Conservation (phyloP, 2,329 filamentous ascomycete genomes). For the Paecilomyces sp. region DNA sequence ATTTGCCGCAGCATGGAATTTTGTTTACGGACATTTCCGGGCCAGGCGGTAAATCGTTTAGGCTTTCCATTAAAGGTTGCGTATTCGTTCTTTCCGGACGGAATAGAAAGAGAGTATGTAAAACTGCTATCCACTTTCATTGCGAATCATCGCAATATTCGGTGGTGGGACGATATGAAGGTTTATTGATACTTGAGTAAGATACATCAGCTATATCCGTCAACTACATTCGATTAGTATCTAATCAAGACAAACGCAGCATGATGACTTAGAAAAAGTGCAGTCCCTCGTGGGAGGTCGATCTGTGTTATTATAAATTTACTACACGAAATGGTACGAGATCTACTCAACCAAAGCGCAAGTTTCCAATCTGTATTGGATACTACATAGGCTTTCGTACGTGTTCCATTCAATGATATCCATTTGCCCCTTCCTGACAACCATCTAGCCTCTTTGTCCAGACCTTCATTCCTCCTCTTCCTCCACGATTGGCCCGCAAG, state of each 20-base stretch:
- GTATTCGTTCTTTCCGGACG: not conserved
- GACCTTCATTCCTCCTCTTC: constrained; percentile 49
- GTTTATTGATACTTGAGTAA: not conserved
- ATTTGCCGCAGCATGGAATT: not conserved
- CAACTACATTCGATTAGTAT: no score
- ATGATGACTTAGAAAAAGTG: no score
- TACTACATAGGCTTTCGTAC: no score
- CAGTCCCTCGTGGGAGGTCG: no score
- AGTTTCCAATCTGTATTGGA: no score
- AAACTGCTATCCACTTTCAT: not conserved
- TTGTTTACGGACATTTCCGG: not conserved
- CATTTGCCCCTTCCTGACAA: not conserved
- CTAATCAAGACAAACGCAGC: no score
- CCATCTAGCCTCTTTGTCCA: not conserved
- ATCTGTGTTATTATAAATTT: no score
- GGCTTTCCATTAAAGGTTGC: not conserved
- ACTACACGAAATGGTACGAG: no score
- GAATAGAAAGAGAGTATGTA: not conserved
- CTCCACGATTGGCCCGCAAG: constrained; percentile 48
- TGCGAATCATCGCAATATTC: not conserved
- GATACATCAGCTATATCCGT: no score
- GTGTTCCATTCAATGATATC: not conserved
- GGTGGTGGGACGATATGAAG: not conserved
- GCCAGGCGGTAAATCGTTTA: not conserved
- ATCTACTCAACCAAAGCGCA: no score